A percentile compares a stretch with the other conserved stretches of the same genome.
Conservation (phyloP, 2,329 filamentous ascomycete species). For the Cadophora sp. region DNA sequence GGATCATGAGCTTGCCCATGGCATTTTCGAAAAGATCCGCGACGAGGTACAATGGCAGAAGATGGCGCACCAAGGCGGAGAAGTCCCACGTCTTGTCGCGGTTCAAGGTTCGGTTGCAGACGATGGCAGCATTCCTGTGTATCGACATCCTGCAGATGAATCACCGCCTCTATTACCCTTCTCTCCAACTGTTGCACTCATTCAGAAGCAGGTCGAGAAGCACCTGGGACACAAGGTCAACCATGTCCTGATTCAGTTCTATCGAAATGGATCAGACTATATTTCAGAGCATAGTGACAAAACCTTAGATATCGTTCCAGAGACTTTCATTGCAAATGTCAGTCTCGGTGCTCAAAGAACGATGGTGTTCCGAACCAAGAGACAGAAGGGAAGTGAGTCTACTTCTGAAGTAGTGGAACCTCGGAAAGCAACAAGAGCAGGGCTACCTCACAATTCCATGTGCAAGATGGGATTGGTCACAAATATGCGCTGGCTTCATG, state of each 20-base stretch:
- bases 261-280: slow-evolving; percentile 86
- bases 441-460: slow-evolving; percentile 87
- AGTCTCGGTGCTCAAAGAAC: slow-evolving; percentile 91
- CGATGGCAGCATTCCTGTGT: slow-evolving; percentile 84
- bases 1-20: slow-evolving; percentile 57
- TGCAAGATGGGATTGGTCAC: slow-evolving; percentile 82
- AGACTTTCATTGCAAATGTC: slow-evolving; percentile 88
- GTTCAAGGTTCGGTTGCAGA: slow-evolving; percentile 77
- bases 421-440: slow-evolving; percentile 60
- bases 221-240: slow-evolving; percentile 83
- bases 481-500: slow-evolving; percentile 89
- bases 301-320: slow-evolving; percentile 84
- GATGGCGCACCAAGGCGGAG: slow-evolving; percentile 91
- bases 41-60: slow-evolving; percentile 85
- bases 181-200: slow-evolving; percentile 71
- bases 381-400: slow-evolving; percentile 51
- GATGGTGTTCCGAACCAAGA: slow-evolving; percentile 89
- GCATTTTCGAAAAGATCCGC: slow-evolving; percentile 73
- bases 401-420: slow-evolving; percentile 32
- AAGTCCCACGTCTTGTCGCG: slow-evolving; percentile 89
- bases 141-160: slow-evolving; percentile 92
- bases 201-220: slow-evolving; percentile 73
- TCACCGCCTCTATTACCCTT: slow-evolving; percentile 80
- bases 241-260: slow-evolving; percentile 91
- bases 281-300: slow-evolving; percentile 99